Base-by-base conservation (phyloP, 1,139 yeast species). In the Meyerozyma sp. region DNA sequence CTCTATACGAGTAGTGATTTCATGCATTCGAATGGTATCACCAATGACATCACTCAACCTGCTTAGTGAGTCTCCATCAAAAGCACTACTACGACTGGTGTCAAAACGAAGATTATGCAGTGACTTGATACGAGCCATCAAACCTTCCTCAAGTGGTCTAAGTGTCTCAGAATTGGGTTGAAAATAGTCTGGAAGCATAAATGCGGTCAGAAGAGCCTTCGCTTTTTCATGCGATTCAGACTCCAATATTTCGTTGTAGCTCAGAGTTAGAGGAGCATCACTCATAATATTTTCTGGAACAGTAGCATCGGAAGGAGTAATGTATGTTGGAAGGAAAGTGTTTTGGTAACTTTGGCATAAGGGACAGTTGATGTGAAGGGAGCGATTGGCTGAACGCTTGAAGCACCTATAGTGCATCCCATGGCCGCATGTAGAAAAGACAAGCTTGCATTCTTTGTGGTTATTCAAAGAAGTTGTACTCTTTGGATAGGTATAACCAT, bases 341-440 rank as follows among this genome's bases (percentile, higher is more conserved):
- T 73, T 71, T 46, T 72, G 75, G 26, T 67, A 66, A 2, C 79
- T 74, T 50, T 79, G 81, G 57, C 91, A 84, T 40, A 84, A 65
- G 0, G 91, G 90, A 61, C 91, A 84, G 3, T 74, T 66, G 46
- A 73, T 52, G 58, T 67, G 55, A 59, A 42, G 49, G 13, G 48
- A 46, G 56, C 50, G 58, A 32, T 59, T 59, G 51, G 67, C 58
- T 58, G 62, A 56, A 55, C 56, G 45, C 25, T 56, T 60, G 56
- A 72, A 79, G 58, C 94, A 85, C 11, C 60, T 54, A 49, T 65
- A 71, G 58, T 84, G 94, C 65, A 84, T 75, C 8, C 80, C 81
- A 61, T 84, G 94, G 20, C 85, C 82, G 65, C 93, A 84, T 2
- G 87, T 80, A 3, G 77, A 66, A 14, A 75, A 64, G 5, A 79